Conservation (phyloP, 2,329 filamentous ascomycete genomes). For the Calonectria pteridis region DNA sequence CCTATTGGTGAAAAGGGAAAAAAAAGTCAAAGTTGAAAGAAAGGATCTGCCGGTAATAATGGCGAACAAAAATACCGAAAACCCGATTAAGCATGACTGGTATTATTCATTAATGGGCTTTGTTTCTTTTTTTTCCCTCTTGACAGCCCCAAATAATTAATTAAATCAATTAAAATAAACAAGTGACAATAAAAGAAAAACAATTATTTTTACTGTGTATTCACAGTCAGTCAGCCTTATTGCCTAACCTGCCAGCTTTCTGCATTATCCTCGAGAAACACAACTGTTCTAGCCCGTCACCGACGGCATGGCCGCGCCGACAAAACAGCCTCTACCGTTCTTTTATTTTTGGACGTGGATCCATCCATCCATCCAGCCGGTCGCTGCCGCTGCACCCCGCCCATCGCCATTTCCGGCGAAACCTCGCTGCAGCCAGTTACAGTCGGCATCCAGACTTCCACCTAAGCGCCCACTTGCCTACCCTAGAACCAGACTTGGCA, state of each 20-base stretch:
- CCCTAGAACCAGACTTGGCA: conserved; percentile 10
- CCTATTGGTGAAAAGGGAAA: too few species aligned
- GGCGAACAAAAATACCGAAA: not conserved
- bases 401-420: conserved; percentile 3
- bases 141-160: not conserved
- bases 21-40: not conserved
- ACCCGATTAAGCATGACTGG: not conserved
- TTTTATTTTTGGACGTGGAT: not conserved
- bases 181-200: not conserved
- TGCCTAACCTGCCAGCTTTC: not conserved
- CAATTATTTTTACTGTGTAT: not conserved
- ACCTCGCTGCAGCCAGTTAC: conserved; percentile 5
- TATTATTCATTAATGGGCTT: not conserved
- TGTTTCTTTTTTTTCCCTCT: not conserved
- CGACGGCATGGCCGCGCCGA: not conserved
- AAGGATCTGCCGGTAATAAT: not conserved
- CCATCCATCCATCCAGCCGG: not conserved
- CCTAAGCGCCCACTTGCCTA: conserved; percentile 19
- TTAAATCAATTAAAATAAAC: not conserved
- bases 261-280: not conserved
- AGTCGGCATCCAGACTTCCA: not conserved
- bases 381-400: conserved; percentile 2
- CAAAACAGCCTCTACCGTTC: not conserved
- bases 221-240: not conserved
- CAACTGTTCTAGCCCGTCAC: not conserved